phyloP scores from a whole-genome alignment of 176 grass and related monocot genomes.

The Echinochloa phyllopogon region DNA sequence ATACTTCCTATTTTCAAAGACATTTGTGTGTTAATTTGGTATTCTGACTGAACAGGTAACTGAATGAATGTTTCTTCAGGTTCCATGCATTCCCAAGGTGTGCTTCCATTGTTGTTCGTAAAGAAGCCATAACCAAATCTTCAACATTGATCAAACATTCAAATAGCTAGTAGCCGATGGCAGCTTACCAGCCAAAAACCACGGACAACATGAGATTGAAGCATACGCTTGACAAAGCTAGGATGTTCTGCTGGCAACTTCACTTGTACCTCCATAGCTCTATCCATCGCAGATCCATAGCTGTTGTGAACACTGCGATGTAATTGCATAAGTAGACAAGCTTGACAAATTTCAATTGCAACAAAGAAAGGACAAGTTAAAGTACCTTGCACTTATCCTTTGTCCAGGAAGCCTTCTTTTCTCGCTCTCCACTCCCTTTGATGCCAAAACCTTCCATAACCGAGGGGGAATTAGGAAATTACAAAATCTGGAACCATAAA shows the following conservation, averaged over 20 bases:
- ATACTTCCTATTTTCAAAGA: not conserved
- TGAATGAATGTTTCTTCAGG: conserved; percentile 22
- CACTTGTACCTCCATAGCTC: conserved; percentile 42
- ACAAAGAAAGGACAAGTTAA: not conserved
- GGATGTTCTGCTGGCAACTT: conserved; percentile 48
- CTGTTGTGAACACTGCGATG: conserved; percentile 18
- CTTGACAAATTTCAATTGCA: not conserved
- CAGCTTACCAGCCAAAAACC: conserved; percentile 60
- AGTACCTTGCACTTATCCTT: conserved; percentile 38
- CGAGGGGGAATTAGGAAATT: not conserved
- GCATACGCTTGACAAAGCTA: conserved; percentile 47
- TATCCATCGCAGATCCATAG: conserved; percentile 35
- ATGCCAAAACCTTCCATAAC: not conserved
- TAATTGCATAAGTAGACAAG: not conserved
- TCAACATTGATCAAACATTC: not conserved
- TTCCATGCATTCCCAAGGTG: not conserved
- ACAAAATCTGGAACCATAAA: not conserved
- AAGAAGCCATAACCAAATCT: not conserved
- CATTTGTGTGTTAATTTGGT: conserved; percentile 3
- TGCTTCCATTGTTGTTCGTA: not conserved
- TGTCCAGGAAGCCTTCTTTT: conserved; percentile 25
- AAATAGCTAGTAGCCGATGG: not conserved
- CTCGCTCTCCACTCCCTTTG: not conserved
- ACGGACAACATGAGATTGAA: conserved; percentile 49
- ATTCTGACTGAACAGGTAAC: not conserved